These are phyloP conservation scores for Colletotrichum nymphaeae DNA, from an alignment of 2,329 filamentous ascomycete species.

Conservation along the genomic window DNA sequence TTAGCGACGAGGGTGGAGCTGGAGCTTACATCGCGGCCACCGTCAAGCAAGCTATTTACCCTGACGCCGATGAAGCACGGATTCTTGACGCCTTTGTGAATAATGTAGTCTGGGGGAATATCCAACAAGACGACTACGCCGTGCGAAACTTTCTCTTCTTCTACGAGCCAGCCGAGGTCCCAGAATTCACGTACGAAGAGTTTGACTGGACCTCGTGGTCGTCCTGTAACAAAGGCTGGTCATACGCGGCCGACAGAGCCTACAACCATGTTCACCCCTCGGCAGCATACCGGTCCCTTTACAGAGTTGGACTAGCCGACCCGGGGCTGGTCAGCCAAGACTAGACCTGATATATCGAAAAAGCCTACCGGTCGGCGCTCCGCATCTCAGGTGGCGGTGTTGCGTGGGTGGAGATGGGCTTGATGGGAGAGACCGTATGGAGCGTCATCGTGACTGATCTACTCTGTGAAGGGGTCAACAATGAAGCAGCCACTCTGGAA, in stretches of 20 bases:
- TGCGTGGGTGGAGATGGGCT: conserved; percentile 57
- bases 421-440: conserved; percentile 71
- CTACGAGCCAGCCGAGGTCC: conserved; percentile 59
- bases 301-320: conserved; percentile 62
- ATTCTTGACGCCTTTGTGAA: conserved; percentile 66
- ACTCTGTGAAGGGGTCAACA: conserved; percentile 54
- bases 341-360: conserved; percentile 66
- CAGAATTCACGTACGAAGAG: conserved; percentile 55
- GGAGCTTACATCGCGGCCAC: conserved; percentile 65
- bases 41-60: conserved; percentile 65
- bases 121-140: conserved; percentile 57
- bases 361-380: conserved; percentile 62
- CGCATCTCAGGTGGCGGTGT: conserved; percentile 52
- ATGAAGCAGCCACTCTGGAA: conserved; percentile 53
- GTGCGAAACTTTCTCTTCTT: conserved; percentile 68
- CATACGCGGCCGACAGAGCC: conserved; percentile 60
- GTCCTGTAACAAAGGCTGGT: conserved; percentile 59
- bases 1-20: conserved; percentile 69
- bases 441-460: conserved; percentile 64
- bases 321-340: conserved; percentile 54
- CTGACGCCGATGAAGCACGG: conserved; percentile 58
- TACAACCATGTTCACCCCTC: conserved; percentile 70
- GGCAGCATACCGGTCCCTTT: conserved; percentile 67
- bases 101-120: conserved; percentile 59
- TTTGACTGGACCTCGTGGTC: conserved; percentile 62